Evolutionary conservation across 371 early-diverging fungal genomes (phyloP).

Genomic region (Mucor irregularis): DNA sequence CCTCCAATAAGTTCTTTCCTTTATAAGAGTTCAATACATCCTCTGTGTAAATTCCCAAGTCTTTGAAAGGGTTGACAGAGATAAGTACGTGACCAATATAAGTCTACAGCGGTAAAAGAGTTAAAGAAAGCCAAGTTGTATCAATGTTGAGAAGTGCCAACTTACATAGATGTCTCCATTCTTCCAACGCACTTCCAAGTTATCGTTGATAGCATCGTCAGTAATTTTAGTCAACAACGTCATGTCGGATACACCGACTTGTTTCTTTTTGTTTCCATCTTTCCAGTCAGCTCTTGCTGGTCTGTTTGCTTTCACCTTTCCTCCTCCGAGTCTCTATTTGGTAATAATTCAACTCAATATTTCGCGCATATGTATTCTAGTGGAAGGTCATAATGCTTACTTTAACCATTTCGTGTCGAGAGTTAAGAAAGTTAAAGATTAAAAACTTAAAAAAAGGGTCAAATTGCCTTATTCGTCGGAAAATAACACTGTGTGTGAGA

Average conservation of each 20-base stretch:
- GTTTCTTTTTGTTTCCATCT: constrained; percentile 79
- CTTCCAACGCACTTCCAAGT: constrained; percentile 80
- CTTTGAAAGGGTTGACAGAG: constrained; percentile 87
- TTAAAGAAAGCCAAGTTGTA: too few species aligned
- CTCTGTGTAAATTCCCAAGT: constrained; percentile 82
- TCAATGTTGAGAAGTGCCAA: too few species aligned
- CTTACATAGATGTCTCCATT: constrained; percentile 85
- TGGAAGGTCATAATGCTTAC: too few species aligned
- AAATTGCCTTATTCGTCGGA: too few species aligned
- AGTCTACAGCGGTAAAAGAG: constrained; percentile 68
- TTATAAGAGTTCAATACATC: constrained; percentile 70
- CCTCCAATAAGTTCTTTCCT: constrained; percentile 85
- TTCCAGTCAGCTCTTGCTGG: constrained; percentile 83
- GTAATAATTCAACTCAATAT: too few species aligned
- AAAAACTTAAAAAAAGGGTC: too few species aligned
- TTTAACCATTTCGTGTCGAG: too few species aligned
- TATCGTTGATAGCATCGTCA: constrained; percentile 85
- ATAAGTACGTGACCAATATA: constrained; percentile 90
- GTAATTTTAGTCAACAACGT: constrained; percentile 84
- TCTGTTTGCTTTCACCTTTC: constrained; percentile 53
- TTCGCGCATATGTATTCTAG: too few species aligned
- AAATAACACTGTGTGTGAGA: too few species aligned
- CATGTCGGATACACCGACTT: constrained; percentile 88
- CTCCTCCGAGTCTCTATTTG: too few species aligned
- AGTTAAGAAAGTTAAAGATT: too few species aligned